phyloP scores from a whole-genome alignment of 202 grass and related monocot species.

The Cymbopogon flexuosus region DNA sequence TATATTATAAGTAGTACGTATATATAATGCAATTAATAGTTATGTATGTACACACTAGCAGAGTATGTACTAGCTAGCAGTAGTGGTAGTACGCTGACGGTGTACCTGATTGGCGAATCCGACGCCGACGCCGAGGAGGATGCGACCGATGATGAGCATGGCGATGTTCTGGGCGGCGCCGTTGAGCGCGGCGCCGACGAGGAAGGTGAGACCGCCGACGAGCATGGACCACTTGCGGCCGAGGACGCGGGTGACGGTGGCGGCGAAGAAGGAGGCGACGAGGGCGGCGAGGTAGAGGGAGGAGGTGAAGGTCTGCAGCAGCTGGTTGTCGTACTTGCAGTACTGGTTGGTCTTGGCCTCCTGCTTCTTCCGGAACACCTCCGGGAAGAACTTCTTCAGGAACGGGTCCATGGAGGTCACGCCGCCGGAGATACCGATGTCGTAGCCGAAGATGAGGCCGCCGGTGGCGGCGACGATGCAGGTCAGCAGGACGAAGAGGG shows the following conservation, averaged over 20 bases:
- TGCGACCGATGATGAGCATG: constrained; percentile 74
- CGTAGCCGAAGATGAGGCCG: constrained; percentile 72
- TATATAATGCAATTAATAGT: too few relatives aligned
- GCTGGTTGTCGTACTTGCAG: constrained; percentile 80
- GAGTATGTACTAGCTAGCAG: not conserved
- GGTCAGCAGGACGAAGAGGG: constrained; percentile 60
- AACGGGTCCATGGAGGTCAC: constrained; percentile 69
- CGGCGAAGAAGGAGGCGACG: constrained; percentile 67
- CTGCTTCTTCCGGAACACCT: constrained; percentile 54
- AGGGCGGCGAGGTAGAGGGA: constrained; percentile 74
- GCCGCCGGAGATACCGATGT: constrained; percentile 70
- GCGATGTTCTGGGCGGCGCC: constrained; percentile 54
- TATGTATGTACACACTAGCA: not conserved
- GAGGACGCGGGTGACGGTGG: constrained; percentile 50
- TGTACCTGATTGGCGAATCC: constrained; percentile 79
- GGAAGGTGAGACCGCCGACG: constrained; percentile 59
- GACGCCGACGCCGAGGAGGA: constrained; percentile 72
- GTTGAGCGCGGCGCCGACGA: constrained; percentile 66
- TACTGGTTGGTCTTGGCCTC: constrained; percentile 49
- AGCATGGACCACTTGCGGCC: constrained; percentile 94
- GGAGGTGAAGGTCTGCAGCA: constrained; percentile 64
- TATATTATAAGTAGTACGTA: too few relatives aligned
- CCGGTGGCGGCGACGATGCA: constrained; percentile 70
- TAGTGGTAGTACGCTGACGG: not conserved
- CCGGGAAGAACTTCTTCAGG: constrained; percentile 65